phyloP scores from a whole-genome alignment of 345 rosid genomes.

The Ceriops tagal region DNA sequence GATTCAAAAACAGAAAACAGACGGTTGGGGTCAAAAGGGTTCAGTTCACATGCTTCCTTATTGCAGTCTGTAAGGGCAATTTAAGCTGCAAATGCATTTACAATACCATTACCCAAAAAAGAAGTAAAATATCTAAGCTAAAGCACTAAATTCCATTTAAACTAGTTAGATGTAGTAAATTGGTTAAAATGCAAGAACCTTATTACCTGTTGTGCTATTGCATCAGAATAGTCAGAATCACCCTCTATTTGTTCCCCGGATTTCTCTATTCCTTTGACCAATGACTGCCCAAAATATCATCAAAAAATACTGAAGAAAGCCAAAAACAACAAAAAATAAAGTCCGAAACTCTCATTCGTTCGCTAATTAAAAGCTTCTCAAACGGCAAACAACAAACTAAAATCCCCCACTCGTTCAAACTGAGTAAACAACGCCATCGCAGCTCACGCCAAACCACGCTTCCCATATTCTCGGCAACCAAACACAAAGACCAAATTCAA shows the following conservation, averaged over 20 bases:
- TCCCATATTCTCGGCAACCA: not conserved
- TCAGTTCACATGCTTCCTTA: not conserved
- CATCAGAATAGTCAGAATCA: conserved; percentile 56
- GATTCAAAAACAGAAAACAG: conserved; percentile 1
- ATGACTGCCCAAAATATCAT: conserved; percentile 33
- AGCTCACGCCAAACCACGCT: too few relatives aligned
- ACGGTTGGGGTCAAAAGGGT: not conserved
- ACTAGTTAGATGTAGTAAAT: not conserved
- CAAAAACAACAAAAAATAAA: not conserved
- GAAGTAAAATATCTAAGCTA: not conserved
- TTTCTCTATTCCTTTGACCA: conserved; percentile 58
- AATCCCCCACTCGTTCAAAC: too few relatives aligned
- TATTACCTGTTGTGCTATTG: conserved; percentile 63
- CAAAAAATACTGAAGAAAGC: not conserved
- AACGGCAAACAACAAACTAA: too few relatives aligned
- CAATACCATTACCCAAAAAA: not conserved
- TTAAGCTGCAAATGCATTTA: not conserved
- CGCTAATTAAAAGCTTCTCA: too few relatives aligned
- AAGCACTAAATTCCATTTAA: too few relatives aligned
- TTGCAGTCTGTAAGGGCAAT: not conserved
- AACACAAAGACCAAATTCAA: not conserved
- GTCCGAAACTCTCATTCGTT: not conserved
- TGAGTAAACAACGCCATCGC: too few relatives aligned
- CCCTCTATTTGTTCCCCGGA: conserved; percentile 52
- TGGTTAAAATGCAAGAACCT: conserved; percentile 12